Conservation (phyloP, 2,329 filamentous ascomycete species). For the Pseudopyricularia javanii region DNA sequence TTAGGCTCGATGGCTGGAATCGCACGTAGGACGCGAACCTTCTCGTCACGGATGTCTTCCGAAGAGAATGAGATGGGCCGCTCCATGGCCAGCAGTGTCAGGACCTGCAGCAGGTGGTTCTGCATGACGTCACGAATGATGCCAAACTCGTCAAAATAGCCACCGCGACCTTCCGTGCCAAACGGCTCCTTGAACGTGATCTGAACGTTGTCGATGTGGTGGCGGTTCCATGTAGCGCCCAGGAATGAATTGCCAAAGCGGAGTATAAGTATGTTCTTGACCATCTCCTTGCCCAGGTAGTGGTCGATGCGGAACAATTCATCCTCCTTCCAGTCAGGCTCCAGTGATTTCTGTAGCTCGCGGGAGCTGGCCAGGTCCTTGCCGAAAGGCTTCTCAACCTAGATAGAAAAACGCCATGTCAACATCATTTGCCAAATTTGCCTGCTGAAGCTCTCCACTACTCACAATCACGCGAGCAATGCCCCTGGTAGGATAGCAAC, state of each 20-base stretch:
- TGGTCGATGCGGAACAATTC: slow-evolving; percentile 99
- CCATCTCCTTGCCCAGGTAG: slow-evolving; percentile 99
- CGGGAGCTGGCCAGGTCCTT: slow-evolving; percentile 92
- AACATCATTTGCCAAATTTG: not conserved
- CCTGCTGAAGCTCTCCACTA: slow-evolving; percentile 6
- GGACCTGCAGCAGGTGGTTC: slow-evolving; percentile 93
- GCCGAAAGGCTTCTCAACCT: slow-evolving; percentile 99
- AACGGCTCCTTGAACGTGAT: slow-evolving; percentile 99
- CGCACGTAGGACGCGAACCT: slow-evolving; percentile 86
- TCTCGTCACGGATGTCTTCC: slow-evolving; percentile 97
- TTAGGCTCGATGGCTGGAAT: slow-evolving; percentile 96
- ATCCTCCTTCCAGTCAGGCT: slow-evolving; percentile 97
- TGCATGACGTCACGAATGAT: slow-evolving; percentile 99
- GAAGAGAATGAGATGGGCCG: slow-evolving; percentile 95
- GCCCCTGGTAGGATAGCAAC: slow-evolving; percentile 86
- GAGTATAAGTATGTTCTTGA: slow-evolving; percentile 98
- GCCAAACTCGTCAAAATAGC: slow-evolving; percentile 98
- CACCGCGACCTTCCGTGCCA: slow-evolving; percentile 91
- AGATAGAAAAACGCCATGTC: slow-evolving; percentile 8
- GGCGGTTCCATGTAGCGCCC: slow-evolving; percentile 95
- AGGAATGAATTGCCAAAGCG: slow-evolving; percentile 99
- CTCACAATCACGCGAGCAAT: slow-evolving; percentile 88
- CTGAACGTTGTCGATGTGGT: slow-evolving; percentile 98
- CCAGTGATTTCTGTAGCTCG: slow-evolving; percentile 85
- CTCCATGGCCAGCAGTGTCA: slow-evolving; percentile 96